Evolutionary conservation across 179 eudicot species (phyloP).

Genomic region (Nepenthes alata): DNA sequence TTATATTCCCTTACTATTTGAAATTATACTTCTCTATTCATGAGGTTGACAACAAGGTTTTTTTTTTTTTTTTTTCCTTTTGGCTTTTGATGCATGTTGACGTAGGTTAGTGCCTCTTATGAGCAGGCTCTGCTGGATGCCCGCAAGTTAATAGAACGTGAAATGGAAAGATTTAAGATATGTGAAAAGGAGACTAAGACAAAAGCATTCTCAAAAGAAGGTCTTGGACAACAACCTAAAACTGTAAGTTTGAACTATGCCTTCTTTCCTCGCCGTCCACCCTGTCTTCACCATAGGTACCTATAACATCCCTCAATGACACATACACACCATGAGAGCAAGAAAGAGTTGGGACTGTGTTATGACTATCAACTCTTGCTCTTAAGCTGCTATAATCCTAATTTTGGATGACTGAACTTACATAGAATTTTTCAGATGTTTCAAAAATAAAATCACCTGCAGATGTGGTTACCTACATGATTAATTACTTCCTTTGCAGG

Average conservation of each 20-base stretch:
- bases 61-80: neutral
- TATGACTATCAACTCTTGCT: no score
- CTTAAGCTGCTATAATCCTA: no score
- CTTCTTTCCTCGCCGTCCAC: neutral
- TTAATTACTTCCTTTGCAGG: constrained; percentile 25
- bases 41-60: neutral
- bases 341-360: no score
- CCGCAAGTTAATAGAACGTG: constrained; percentile 85
- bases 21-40: neutral
- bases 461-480: neutral
- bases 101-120: constrained; percentile 99
- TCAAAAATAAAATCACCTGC: no score
- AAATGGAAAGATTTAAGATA: constrained; percentile 96
- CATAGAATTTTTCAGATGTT: no score
- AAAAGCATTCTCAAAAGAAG: constrained; percentile 98
- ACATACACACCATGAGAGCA: no score
- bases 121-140: constrained; percentile 99
- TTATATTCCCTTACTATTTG: neutral
- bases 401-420: no score
- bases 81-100: neutral
- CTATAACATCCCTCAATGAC: no score
- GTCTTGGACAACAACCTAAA: constrained; percentile 96
- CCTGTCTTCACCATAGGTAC: no score
- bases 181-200: constrained; percentile 99
- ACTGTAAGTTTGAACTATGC: constrained; percentile 40